These are phyloP conservation scores for Uronychia setigera DNA, from an alignment of 73 alveolate genomes.

Conservation along the genomic window DNA sequence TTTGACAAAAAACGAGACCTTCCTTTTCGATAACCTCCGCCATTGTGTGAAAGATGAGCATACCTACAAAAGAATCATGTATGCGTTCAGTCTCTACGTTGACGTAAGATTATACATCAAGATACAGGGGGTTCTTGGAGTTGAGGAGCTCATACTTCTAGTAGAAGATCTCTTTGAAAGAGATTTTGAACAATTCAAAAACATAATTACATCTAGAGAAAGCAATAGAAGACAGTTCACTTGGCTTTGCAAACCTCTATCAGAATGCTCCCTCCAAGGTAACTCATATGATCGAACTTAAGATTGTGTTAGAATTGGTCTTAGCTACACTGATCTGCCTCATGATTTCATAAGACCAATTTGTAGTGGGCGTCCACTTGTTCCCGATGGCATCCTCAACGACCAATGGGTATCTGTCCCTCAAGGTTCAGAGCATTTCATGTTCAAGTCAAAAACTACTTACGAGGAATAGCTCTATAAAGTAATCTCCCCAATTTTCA, in stretches of 20 bases:
- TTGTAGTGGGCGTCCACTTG: slow-evolving; percentile 31
- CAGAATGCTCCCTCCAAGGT: slow-evolving; percentile 5
- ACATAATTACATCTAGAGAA: background rate
- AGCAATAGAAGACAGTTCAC: slow-evolving; percentile 20
- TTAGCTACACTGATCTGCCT: slow-evolving; percentile 55
- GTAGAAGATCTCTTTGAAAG: slow-evolving; percentile 7
- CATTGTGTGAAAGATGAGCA: background rate
- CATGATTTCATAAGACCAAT: slow-evolving; percentile 43
- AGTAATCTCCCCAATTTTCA: background rate
- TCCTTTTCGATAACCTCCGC: background rate
- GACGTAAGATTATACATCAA: background rate
- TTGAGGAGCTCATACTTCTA: slow-evolving; percentile 5
- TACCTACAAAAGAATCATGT: background rate
- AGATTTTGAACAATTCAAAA: slow-evolving; percentile 20
- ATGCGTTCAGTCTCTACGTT: background rate
- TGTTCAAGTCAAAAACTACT: slow-evolving; percentile 50
- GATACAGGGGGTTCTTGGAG: slow-evolving; percentile 14
- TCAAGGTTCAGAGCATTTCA: slow-evolving; percentile 61
- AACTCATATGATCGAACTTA: background rate
- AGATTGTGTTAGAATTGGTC: slow-evolving; percentile 23
- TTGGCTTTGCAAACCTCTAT: slow-evolving; percentile 21
- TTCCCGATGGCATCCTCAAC: slow-evolving; percentile 39
- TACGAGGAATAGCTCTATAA: slow-evolving; percentile 63
- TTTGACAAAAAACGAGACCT: background rate
- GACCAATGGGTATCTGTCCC: slow-evolving; percentile 52